phyloP scores from a whole-genome alignment of 108 stramenopile genomes.

The Skeletonema menzelii region DNA sequence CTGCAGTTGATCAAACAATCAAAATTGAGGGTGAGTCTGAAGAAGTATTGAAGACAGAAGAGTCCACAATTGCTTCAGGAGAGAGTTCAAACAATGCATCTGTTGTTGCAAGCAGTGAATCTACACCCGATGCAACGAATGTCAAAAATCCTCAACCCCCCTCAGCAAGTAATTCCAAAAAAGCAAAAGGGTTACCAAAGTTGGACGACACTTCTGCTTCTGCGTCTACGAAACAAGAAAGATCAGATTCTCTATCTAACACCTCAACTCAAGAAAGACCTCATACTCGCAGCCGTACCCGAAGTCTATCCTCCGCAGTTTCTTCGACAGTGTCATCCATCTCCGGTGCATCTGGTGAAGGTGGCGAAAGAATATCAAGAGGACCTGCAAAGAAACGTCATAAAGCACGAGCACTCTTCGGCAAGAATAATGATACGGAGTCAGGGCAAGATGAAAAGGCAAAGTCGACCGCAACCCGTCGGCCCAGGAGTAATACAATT shows the following conservation, averaged over 20 bases:
- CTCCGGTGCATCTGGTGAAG: constrained; percentile 23
- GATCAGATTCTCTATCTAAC: constrained; percentile 1
- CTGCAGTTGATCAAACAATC: background rate
- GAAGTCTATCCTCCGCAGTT: constrained; percentile 31
- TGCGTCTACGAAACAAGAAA: background rate
- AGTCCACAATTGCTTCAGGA: background rate
- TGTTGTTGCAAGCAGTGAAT: background rate
- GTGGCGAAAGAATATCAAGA: constrained; percentile 4
- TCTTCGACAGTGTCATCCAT: constrained; percentile 20
- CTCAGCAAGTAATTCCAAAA: background rate
- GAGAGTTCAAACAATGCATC: background rate
- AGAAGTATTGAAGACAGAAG: background rate
- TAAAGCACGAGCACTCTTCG: constrained; percentile 18
- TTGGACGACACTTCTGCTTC: background rate
- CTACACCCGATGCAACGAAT: constrained; percentile 1
- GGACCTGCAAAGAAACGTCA: constrained; percentile 42
- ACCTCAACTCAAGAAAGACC: background rate
- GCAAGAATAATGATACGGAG: background rate
- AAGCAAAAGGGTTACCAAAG: background rate
- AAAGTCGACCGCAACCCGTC: background rate
- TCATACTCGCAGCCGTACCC: constrained; percentile 24
- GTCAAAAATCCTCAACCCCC: background rate
- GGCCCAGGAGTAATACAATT: constrained; percentile 42
- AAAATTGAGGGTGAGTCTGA: background rate
- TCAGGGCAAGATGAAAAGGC: constrained; percentile 1